Evolutionary conservation across 805 yeast genomes (phyloP).

Genomic region (Suhomyces tanzawaensis): DNA sequence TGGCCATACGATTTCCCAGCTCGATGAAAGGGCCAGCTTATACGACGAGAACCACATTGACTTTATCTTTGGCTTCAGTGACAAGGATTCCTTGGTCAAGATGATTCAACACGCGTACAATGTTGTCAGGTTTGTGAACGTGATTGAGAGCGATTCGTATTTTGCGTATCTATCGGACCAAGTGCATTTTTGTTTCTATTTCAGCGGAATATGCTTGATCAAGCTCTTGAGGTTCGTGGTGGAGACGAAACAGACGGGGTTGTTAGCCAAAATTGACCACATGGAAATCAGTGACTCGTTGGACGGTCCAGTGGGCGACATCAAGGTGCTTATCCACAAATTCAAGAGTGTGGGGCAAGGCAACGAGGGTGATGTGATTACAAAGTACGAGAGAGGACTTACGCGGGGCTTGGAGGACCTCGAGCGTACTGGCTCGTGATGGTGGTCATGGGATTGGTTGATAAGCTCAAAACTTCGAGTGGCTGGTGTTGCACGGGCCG

Average conservation of each 20-base stretch:
- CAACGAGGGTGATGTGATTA: constrained; percentile 28
- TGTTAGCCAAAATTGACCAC: not conserved
- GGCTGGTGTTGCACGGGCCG: no score
- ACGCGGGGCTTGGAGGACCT: constrained; percentile 1
- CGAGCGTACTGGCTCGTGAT: no score
- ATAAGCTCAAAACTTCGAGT: no score
- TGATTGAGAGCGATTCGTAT: constrained; percentile 49
- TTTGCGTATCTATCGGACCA: constrained; percentile 74
- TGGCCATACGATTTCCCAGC: not conserved
- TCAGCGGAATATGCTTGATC: constrained; percentile 38
- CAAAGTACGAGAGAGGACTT: constrained; percentile 28
- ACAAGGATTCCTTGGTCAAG: constrained; percentile 26
- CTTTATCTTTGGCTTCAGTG: constrained; percentile 23
- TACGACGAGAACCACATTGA: constrained; percentile 22
- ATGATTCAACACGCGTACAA: constrained; percentile 42
- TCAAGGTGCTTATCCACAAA: constrained; percentile 24
- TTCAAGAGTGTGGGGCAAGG: constrained; percentile 27
- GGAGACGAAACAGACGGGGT: constrained; percentile 4
- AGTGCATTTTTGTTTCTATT: constrained; percentile 53
- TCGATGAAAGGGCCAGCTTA: constrained; percentile 1
- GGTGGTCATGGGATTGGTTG: no score
- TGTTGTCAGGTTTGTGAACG: constrained; percentile 40
- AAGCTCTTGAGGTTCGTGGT: constrained; percentile 18
- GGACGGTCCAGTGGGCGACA: constrained; percentile 6
- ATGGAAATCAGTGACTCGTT: not conserved